Base-by-base conservation (phyloP, 257 asterid genomes). In the Coffea eugenioides region DNA sequence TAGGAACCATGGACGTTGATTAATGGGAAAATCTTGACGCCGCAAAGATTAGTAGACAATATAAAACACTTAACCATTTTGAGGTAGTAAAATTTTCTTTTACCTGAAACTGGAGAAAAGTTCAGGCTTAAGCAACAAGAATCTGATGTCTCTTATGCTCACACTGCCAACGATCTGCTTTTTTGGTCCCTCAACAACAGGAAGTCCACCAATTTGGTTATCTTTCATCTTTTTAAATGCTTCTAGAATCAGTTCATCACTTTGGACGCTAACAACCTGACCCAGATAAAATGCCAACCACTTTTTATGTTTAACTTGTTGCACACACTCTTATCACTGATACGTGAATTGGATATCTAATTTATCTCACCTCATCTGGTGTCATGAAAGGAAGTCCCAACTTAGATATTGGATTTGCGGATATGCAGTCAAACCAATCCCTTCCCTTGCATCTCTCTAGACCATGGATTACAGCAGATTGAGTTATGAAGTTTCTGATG, bases 221-320 rank as follows among this genome's bases (percentile, higher is more conserved):
- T 95, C 96, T 86, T 90, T 93, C 99, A 95, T 93, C 81, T 88
- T 94, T 87, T 89, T 90, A 85, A 95, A 95, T 66, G 96, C 99
- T 84, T 85, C 92, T 20, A 95, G 87, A 84, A 95, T 85, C 84
- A 95, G 75, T 62, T 95, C 96, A 78, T 88, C 74, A 41, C 90
- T 88, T 81, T 66, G 86, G 54, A 87, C 88, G 65, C 85, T 87
- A 68, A 92, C 90, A 81, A 95, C 89, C 99, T 95, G 79, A 52
- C 64, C 21, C 59, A 76, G 3, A 65, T 70, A 23, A 36, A 48
- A 39, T 45, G 36, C 61, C 52, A 23, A 48, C 31, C 45, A 56
- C 46, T 31, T n/a, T 20, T 45, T 62, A n/a, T 20, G 62, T 23
- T 79, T n/a, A 68, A 31, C 34, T 68, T 25, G 52, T 61, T n/a